Base-by-base conservation (phyloP, 2,329 filamentous ascomycete genomes). In the Apiospora phragmitis region DNA sequence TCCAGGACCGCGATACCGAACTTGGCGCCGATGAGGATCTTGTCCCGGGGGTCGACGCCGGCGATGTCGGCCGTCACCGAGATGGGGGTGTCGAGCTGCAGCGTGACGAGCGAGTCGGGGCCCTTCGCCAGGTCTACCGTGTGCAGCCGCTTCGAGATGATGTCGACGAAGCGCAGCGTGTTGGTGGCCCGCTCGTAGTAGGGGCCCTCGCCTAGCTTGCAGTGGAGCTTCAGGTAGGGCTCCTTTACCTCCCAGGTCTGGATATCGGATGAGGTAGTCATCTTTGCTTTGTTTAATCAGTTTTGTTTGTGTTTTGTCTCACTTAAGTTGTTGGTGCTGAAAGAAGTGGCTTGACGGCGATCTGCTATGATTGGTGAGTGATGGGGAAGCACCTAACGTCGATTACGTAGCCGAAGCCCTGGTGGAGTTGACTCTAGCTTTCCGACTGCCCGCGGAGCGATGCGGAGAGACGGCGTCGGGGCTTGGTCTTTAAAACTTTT, bases 41-140 rank as follows among this genome's bases (percentile, higher is more conserved):
- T 89, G 67, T 92, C 84, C 67, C 79, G 80, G 4, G 88, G 84
- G 77, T 91, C 87, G 67, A 85, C 83, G 72, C 92, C 89, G 73
- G 90, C 87, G 74, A 97, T 93, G 80, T 97, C 92, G 69, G 92
- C 92, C 51, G 95, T 97, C 65, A 94, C 91, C 32, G 88, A 89
- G 70, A 87, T 82, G 35, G 85, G 84, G 73, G 84, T 83, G 79
- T 88, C 85, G 51, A 91, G 81, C 77, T 90, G 84, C 47, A 86
- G 75, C 55, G 92, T 91, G 73, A 89, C 85, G 72, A 92, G 80
- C 47, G 92, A 93, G 5, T 83, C 82, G 21, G 89, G 88, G 0
- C 91, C 92, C 71, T 88, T 83, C 66, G 81, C 79, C 32, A 97
- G 84, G 76, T 93, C 87, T 71, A 96, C 86, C 66, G 88, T 87